These are phyloP conservation scores for Paramecium caudatum DNA, from an alignment of 73 alveolate species.

Conservation along the genomic window DNA sequence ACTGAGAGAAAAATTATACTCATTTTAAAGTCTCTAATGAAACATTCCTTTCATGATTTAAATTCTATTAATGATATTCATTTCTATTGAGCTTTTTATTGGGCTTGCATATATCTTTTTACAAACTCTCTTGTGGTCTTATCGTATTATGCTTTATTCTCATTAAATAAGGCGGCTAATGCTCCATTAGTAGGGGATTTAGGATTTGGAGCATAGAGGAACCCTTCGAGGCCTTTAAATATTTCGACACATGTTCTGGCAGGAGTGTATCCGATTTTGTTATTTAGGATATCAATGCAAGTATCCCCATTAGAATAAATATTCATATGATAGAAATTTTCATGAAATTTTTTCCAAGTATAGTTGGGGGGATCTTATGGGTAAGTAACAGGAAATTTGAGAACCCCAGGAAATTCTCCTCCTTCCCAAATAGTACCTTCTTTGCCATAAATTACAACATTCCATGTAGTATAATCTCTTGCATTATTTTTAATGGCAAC, in stretches of 20 bases:
- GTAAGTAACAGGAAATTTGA: background rate
- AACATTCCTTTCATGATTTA: no score
- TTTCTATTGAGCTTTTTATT: no score
- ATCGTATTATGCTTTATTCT: background rate
- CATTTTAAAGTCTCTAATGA: no score
- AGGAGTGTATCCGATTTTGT: background rate
- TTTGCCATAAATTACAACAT: background rate
- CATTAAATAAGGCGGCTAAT: background rate
- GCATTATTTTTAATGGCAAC: background rate
- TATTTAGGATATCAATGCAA: conserved; percentile 44
- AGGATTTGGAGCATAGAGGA: conserved; percentile 39
- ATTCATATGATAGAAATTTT: conserved; percentile 58
- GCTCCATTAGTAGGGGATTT: conserved; percentile 10
- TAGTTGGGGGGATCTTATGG: conserved; percentile 36
- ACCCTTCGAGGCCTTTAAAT: conserved; percentile 23
- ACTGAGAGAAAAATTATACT: no score
- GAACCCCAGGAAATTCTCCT: conserved; percentile 5
- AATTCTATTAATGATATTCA: no score
- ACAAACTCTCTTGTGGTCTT: conserved; percentile 3
- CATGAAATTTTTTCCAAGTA: background rate
- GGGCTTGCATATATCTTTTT: background rate
- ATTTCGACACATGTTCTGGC: background rate
- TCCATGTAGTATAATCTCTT: conserved; percentile 23
- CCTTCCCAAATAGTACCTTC: conserved; percentile 66
- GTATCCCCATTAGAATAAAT: conserved; percentile 3